Evolutionary conservation across 1,139 yeast genomes (phyloP), one percentile per base, ranked within the genome.

Genomic region (Keqinozyma sinolaborantium): DNA sequence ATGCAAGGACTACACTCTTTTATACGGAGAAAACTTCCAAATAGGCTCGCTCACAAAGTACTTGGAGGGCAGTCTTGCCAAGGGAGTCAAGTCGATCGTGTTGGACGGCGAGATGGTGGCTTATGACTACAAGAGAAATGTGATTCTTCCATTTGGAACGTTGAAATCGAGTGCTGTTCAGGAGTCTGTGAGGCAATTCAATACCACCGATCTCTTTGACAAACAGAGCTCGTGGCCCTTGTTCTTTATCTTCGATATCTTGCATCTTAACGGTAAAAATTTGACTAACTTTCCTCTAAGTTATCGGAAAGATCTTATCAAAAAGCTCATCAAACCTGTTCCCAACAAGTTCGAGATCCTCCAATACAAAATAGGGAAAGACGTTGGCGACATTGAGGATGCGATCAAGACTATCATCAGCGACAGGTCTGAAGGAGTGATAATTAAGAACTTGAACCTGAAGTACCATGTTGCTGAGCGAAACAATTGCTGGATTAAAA

Each of bases 21-120:
- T 83, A 2, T 90, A 88, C 51, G 97, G 97, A 0, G 63, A 64
- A n/a, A 68, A 70, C 30, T 59, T 62, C 7, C 70, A 70, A 28
- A 61, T 64, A 3, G 94, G 94, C 0, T 67, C 83, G 2, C 60
- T 85, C n/a, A 72, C 90, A 0, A 73, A 70, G 30, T 66, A 77
- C 44, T 48, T 85, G 23, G 47, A 56, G 2, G 53, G 67, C 4
- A 70, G 74, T 2, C 64, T 79, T 38, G 56, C 60, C 14, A 56
- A 58, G 1, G 55, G 61, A 5, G 68, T 72, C 3, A 54, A 56
- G 10, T 61, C 64, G 23, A 76, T 85, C 3, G 70, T 92, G 2
- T 51, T 92, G 4, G 98, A 92, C 58, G 97, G 98, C 1, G 98
- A 92, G 57, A 84, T 92, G 88, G 80, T 90, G 1, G 88, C 95